Base-by-base conservation (phyloP, 768 basidiomycete species). In the Tricholoma sp. region DNA sequence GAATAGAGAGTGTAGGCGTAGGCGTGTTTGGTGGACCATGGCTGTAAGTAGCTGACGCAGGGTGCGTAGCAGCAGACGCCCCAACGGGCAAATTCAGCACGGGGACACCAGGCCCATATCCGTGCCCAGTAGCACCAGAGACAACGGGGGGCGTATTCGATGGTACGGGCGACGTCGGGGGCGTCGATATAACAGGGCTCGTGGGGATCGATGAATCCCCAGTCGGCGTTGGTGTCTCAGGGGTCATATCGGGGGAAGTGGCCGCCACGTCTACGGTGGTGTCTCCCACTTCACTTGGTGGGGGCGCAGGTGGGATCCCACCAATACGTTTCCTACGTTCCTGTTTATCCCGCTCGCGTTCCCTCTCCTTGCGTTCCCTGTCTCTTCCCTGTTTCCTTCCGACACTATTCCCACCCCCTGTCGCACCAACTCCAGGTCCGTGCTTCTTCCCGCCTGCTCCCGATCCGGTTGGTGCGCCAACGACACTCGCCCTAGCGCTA, bases 241-340 rank as follows among this genome's bases (percentile, higher is more conserved):
- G 52, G 24, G 37, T 24, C 10, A 36, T 31, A 15, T 51, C 18
- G 4, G 47, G 20, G 8, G 56, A 17, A 15, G 48, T 48, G 17
- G 55, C 59, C 15, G 54, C 52, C n/a, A 56, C 37, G 24, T 60
- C 34, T 59, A 61, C 33, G 59, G 65, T 54, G 58, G 29, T 28
- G 28, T 50, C 55, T 18, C 59, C 63, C 0, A 48, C 64, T 37
- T 65, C 62, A 42, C 56, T 59, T 9, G 64, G 61, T 8, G 62
- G 59, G 2, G 64, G 62, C 6, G 62, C 58, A 33, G 60, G 57
- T 0, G 64, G 64, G 1, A 60, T 57, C 1, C 55, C 56, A 6
- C 51, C 48, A 2, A 41, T 68, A 61, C 56, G 59, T 68, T 57
- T 68, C 61, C 57, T 70, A 65, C 50, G 64, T 65, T 57, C 56